Percentiles rank a stretch among this genome's conserved stretches.
Evolutionary conservation across 2,329 filamentous ascomycete genomes (phyloP).

Genomic region (Trichoderma simmonsii): DNA sequence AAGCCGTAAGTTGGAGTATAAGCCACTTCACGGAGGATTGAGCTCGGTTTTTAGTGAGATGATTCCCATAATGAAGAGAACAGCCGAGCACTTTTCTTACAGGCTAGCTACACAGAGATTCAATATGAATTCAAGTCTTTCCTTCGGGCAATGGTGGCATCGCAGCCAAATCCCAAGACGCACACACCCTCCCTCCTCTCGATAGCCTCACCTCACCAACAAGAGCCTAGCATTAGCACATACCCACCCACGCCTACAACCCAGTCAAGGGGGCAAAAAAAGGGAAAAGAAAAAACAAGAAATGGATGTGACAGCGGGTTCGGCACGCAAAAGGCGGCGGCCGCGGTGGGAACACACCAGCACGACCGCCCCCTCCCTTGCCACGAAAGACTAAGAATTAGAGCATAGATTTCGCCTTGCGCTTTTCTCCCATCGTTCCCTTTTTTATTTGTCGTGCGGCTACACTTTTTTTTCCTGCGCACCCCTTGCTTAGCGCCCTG

Average conservation of each 20-base stretch:
- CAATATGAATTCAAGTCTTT: neutral
- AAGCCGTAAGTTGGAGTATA: neutral
- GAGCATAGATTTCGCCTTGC: neutral
- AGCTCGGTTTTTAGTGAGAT: no score
- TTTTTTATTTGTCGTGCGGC: neutral
- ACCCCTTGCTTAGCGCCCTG: slow-evolving; percentile 15
- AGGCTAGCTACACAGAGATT: accelerated
- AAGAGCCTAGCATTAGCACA: neutral
- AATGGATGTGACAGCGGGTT: slow-evolving; percentile 8
- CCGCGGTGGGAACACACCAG: neutral
- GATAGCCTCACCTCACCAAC: neutral
- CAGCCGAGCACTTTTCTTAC: neutral
- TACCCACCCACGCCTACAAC: neutral
- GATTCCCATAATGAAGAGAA: neutral
- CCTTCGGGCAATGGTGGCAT: neutral
- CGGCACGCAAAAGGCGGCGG: neutral
- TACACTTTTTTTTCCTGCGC: neutral
- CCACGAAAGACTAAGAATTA: neutral
- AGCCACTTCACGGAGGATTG: neutral
- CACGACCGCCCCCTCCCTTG: neutral
- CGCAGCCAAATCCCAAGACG: neutral
- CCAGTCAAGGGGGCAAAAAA: neutral
- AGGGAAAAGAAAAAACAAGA: neutral
- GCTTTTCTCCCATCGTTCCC: neutral
- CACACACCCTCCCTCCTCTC: slow-evolving; percentile 1